phyloP scores from a whole-genome alignment of 495 filamentous ascomycete species.

The Trichoderma parareesei region DNA sequence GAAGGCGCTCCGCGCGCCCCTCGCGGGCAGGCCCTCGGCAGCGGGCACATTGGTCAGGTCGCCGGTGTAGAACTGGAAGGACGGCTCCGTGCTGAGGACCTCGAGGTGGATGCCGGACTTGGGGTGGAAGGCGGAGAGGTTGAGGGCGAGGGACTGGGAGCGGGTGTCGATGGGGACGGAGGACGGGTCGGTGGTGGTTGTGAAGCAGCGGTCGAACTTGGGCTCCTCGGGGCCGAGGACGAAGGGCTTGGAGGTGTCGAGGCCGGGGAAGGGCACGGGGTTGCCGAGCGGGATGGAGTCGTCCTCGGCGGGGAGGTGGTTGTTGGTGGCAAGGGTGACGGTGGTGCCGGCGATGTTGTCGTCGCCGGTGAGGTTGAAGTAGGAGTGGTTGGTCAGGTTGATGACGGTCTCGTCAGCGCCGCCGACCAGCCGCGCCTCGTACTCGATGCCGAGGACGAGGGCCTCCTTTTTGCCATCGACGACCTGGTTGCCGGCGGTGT shows the following conservation, averaged over 20 bases:
- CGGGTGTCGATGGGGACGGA: conserved; percentile 72
- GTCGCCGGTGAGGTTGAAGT: conserved; percentile 81
- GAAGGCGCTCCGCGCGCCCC: conserved; percentile 63
- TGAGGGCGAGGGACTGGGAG: conserved; percentile 47
- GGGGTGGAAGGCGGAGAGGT: conserved; percentile 63
- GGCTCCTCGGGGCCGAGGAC: conserved; percentile 57
- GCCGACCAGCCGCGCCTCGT: conserved; percentile 73
- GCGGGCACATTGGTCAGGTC: conserved; percentile 71
- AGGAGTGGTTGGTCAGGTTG: conserved; percentile 92
- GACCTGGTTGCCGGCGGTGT: conserved; percentile 60
- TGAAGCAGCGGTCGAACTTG: conserved; percentile 85
- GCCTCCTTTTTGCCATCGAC: conserved; percentile 47
- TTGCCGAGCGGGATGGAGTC: conserved; percentile 59
- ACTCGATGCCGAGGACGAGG: conserved; percentile 71
- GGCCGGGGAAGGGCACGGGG: conserved; percentile 48
- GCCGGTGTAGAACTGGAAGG: conserved; percentile 94
- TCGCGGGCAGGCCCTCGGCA: conserved; percentile 54
- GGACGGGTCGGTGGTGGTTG: conserved; percentile 55
- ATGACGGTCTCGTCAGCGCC: conserved; percentile 79
- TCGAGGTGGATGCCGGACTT: conserved; percentile 69
- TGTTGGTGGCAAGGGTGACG: conserved; percentile 59
- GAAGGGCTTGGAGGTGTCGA: conserved; percentile 58
- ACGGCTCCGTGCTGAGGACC: conserved; percentile 81
- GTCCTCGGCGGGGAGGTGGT: conserved; percentile 66
- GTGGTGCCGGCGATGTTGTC: conserved; percentile 50